phyloP scores from a whole-genome alignment of 2,329 filamentous ascomycete species.

The Cladophialophora carrionii region DNA sequence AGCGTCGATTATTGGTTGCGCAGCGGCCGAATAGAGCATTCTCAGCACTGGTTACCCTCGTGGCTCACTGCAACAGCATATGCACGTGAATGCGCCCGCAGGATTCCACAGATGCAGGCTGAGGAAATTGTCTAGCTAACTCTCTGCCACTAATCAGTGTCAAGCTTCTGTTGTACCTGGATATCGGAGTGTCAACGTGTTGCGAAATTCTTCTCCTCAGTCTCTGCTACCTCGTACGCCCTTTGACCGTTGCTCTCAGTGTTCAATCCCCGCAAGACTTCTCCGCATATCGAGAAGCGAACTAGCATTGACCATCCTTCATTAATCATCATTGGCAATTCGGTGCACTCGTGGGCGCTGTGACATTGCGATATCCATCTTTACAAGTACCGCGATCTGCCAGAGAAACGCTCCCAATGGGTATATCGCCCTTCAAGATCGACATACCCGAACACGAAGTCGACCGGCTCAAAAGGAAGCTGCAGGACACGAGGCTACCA shows the following conservation, averaged over 20 bases:
- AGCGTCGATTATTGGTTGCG: too few relatives aligned
- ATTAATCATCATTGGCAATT: neutral
- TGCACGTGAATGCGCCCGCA: too few relatives aligned
- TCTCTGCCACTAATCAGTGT: neutral
- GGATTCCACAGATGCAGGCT: neutral
- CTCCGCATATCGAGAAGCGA: neutral
- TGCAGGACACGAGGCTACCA: slow-evolving; percentile 28
- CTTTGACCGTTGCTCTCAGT: neutral
- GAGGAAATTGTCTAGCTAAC: neutral
- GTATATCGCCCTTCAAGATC: slow-evolving; percentile 28
- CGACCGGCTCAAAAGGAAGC: slow-evolving; percentile 24
- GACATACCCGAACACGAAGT: slow-evolving; percentile 25
- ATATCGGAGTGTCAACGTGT: neutral
- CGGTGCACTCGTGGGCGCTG: neutral
- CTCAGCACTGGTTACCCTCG: too few relatives aligned
- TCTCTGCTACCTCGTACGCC: neutral
- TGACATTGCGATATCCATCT: neutral
- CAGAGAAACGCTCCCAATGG: neutral
- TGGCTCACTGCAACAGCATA: too few relatives aligned
- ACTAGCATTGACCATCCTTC: neutral
- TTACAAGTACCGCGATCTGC: neutral
- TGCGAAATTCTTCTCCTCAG: neutral
- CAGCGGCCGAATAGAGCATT: too few relatives aligned
- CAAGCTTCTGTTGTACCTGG: neutral
- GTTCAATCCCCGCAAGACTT: neutral